Evolutionary conservation across 208 protist species (phyloP).

Genomic region (Leishmania braziliensis): DNA sequence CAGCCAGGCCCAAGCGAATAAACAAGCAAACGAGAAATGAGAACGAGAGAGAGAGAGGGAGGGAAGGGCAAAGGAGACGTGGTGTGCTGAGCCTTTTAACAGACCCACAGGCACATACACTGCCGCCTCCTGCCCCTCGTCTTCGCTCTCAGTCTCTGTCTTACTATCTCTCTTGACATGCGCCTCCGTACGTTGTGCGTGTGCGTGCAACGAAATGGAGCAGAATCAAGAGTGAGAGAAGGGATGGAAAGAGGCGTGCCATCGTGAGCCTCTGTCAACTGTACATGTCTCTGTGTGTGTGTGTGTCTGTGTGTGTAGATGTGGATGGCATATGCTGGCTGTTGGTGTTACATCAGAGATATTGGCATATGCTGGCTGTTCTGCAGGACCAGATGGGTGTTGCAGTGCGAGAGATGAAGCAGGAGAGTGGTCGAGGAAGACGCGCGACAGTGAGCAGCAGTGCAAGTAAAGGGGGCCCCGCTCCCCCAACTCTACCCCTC

Average conservation of each 20-base stretch:
- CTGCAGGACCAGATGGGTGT: not conserved
- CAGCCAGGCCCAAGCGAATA: not conserved
- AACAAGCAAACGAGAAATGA: too few relatives aligned
- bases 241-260: not conserved
- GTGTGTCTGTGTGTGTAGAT: not conserved
- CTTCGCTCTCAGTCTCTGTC: not conserved
- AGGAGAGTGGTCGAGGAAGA: not conserved
- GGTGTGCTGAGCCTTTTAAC: not conserved
- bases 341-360: not conserved
- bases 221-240: not conserved
- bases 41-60: not conserved
- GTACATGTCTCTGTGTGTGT: not conserved
- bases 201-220: not conserved
- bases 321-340: not conserved
- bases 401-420: not conserved
- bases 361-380: not conserved
- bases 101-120: not conserved
- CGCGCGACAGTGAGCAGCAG: slow-evolving; percentile 1
- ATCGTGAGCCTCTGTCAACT: not conserved
- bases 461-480: not conserved
- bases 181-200: not conserved
- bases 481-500: not conserved
- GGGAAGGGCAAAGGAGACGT: not conserved
- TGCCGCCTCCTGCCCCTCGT: not conserved
- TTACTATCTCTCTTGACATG: not conserved